Base-by-base conservation (phyloP, 331 rosid genomes). In the Stylosanthes scabra region DNA sequence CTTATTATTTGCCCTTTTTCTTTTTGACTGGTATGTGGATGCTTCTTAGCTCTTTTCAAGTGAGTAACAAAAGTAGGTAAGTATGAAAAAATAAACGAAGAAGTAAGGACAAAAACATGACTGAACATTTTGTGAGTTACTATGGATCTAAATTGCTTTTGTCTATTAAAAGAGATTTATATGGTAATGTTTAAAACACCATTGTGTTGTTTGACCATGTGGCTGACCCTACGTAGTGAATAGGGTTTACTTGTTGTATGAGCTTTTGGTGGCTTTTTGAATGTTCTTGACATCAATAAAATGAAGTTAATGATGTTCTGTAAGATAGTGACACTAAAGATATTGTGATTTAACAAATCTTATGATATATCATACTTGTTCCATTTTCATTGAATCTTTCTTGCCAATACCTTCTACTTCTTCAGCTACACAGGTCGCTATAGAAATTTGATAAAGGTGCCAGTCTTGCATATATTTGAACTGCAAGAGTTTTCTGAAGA, bases 61-160 rank as follows among this genome's bases (percentile, higher is more conserved):
- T 67, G 20, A 37, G 28, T 54, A 41, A 67, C n/a, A 8, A 52
- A 49, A 50, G 41, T 46, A 72, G 13, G 52, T 73, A 66, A 66
- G 61, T 51, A 59, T 34, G 54, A n/a, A 9, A 70, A 66, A 45
- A 15, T 57, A 49, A 37, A 50, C 39, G 12, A 75, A 29, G 66
- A 59, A 44, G 60, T 55, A 8, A 25, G 61, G 46, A 60, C 29
- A 55, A 68, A 72, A 51, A 8, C 34, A 16, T 44, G 40, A 60
- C 58, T 62, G 52, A 41, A 54, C 28, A 11, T 13, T 74, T 51
- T 29, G 49, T 20, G 27, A 57, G 50, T 58, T 20, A 34, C 39
- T 3, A 41, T 59, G 47, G 62, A 73, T 7, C 39, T 47, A n/a
- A 57, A 39, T 56, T 47, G 31, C 41, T 46, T 64, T 57, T 40